Conservation (phyloP, 768 basidiomycete species). For the Gautieria morchelliformis region DNA sequence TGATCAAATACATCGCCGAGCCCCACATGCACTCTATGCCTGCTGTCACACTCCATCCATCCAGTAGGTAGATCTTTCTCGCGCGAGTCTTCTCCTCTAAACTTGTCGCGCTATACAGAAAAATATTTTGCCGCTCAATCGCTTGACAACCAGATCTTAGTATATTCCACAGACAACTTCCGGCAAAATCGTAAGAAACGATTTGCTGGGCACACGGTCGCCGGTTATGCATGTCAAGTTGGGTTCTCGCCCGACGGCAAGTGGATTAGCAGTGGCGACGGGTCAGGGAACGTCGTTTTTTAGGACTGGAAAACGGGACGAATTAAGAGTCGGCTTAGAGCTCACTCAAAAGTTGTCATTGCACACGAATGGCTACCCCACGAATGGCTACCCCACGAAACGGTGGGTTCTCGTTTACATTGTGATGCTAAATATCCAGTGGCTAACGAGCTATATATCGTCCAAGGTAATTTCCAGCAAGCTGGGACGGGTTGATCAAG, state of each 20-base stretch:
- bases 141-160: conserved; percentile 94
- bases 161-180: conserved; percentile 98
- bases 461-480: conserved; percentile 94
- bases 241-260: conserved; percentile 98
- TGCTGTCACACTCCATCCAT: conserved; percentile 91
- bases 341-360: conserved; percentile 95
- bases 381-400: conserved; percentile 97
- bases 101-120: conserved; percentile 32
- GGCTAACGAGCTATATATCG: conserved; percentile 31
- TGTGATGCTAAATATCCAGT: conserved; percentile 10
- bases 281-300: conserved; percentile 89
- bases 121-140: conserved; percentile 98
- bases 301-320: conserved; percentile 99
- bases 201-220: conserved; percentile 93
- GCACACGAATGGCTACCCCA: conserved; percentile 96
- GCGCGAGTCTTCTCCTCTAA: conserved; percentile 9
- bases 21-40: conserved; percentile 99
- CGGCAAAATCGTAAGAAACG: conserved; percentile 98
- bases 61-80: conserved; percentile 46
- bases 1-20: conserved; percentile 99
- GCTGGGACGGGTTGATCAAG: conserved; percentile 97
- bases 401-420: conserved; percentile 43
- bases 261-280: conserved; percentile 96
- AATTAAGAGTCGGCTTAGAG: conserved; percentile 82
- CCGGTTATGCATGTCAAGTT: conserved; percentile 94